Evolutionary conservation across 768 basidiomycete species (phyloP).

Genomic region (Strobilomyces dryophilus): DNA sequence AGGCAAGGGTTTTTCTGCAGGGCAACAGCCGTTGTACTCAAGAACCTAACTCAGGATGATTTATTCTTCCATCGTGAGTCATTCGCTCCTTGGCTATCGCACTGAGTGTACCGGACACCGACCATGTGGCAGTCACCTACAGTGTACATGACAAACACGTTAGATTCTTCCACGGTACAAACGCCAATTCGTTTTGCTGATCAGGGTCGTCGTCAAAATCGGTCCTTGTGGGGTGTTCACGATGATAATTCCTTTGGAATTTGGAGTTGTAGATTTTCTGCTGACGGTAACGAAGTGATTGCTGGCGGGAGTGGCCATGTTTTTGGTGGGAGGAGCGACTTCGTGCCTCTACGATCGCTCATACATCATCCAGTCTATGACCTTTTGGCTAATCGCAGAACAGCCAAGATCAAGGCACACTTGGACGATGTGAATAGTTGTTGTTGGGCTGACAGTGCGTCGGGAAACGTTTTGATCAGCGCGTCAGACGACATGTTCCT

Average conservation of each 20-base stretch:
- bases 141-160: slow-evolving; percentile 70
- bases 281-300: slow-evolving; percentile 92
- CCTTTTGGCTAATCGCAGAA: slow-evolving; percentile 70
- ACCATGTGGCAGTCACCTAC: slow-evolving; percentile 51
- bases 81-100: not conserved
- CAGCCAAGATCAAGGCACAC: slow-evolving; percentile 86
- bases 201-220: slow-evolving; percentile 35
- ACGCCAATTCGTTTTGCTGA: slow-evolving; percentile 60
- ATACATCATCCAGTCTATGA: slow-evolving; percentile 69
- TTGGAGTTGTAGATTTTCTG: slow-evolving; percentile 94
- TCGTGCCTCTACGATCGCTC: not conserved
- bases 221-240: slow-evolving; percentile 29
- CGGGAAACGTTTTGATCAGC: slow-evolving; percentile 91
- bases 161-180: slow-evolving; percentile 58
- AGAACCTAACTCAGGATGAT: slow-evolving; percentile 59
- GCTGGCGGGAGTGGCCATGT: slow-evolving; percentile 86
- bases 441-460: slow-evolving; percentile 91
- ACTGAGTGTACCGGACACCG: slow-evolving; percentile 1
- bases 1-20: slow-evolving; percentile 49
- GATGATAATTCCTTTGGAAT: slow-evolving; percentile 62
- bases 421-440: slow-evolving; percentile 90
- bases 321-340: slow-evolving; percentile 47
- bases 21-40: slow-evolving; percentile 38
- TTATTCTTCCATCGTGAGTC: slow-evolving; percentile 78
- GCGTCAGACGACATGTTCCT: slow-evolving; percentile 93